Percentiles rank a stretch among this genome's conserved stretches.
These are phyloP conservation scores for Trichoderma cornu-damae DNA, from an alignment of 2,329 filamentous ascomycete genomes.

Conservation along the genomic window DNA sequence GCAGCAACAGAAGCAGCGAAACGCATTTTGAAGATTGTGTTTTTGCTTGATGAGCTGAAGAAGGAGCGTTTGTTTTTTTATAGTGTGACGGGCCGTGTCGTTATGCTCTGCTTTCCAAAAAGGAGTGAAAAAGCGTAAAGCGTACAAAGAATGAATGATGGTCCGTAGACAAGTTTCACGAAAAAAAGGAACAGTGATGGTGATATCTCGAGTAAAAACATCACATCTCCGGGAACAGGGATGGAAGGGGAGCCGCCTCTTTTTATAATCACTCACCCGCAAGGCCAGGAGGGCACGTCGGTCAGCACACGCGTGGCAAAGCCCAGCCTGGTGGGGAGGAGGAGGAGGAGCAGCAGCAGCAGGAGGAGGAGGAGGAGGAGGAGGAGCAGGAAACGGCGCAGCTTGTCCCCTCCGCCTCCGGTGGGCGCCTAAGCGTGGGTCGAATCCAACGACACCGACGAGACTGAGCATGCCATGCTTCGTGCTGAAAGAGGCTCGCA, in stretches of 20 bases:
- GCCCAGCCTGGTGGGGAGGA: neutral
- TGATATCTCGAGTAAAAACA: neutral
- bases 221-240: neutral
- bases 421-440: constrained; percentile 10
- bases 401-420: neutral
- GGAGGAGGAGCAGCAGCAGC: too few species aligned
- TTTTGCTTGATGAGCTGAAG: constrained; percentile 15
- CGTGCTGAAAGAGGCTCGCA: neutral
- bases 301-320: constrained; percentile 14
- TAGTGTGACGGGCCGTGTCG: constrained; percentile 15
- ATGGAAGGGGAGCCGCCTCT: neutral
- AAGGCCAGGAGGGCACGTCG: neutral
- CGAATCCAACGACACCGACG: neutral
- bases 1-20: constrained; percentile 45
- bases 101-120: constrained; percentile 16
- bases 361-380: too few species aligned
- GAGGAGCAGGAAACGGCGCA: neutral
- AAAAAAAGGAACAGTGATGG: constrained; percentile 16
- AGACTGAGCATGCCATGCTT: neutral
- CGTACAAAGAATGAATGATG: constrained; percentile 15
- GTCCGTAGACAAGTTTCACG: constrained; percentile 18
- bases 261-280: constrained; percentile 16
- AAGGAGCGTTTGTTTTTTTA: constrained; percentile 16
- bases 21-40: constrained; percentile 46
- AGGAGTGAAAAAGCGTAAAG: constrained; percentile 16